phyloP scores from a whole-genome alignment of 345 rosid genomes.

The Hibiscus syriacus region DNA sequence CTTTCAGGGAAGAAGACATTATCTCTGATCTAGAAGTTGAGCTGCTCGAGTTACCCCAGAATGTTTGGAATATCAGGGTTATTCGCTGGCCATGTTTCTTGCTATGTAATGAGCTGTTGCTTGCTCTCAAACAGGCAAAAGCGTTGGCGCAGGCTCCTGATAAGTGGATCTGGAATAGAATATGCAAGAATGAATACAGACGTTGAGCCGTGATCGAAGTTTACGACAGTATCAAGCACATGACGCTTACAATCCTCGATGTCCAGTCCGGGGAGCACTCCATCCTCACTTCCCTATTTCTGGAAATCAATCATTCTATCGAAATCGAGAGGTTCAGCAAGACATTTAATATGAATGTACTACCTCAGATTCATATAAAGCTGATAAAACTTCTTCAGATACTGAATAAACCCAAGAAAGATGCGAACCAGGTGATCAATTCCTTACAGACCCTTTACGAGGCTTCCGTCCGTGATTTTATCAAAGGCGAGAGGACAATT shows the following conservation, averaged over 20 bases:
- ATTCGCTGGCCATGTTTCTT: constrained; percentile 95
- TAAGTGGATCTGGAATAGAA: constrained; percentile 91
- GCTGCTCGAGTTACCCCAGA: constrained; percentile 81
- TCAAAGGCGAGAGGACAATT: constrained; percentile 50
- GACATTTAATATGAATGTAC: constrained; percentile 59
- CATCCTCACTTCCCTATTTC: constrained; percentile 63
- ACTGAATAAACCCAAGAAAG: constrained; percentile 42
- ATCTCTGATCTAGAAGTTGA: constrained; percentile 85
- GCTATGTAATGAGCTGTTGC: constrained; percentile 88
- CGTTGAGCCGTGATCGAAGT: constrained; percentile 91
- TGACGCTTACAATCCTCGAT: constrained; percentile 62
- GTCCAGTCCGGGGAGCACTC: constrained; percentile 73
- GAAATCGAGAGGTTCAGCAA: constrained; percentile 65
- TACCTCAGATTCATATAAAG: constrained; percentile 59
- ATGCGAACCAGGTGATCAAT: constrained; percentile 65
- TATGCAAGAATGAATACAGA: constrained; percentile 83
- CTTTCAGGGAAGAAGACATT: constrained; percentile 94
- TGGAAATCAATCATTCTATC: constrained; percentile 65
- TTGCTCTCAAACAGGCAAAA: constrained; percentile 87
- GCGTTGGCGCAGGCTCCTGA: constrained; percentile 91
- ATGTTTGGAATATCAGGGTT: constrained; percentile 82
- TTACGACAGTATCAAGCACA: constrained; percentile 70
- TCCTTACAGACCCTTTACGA: constrained; percentile 82
- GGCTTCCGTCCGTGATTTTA: constrained; percentile 68
- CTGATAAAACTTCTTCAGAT: constrained; percentile 65